Evolutionary conservation across 192 early-diverging fungal genomes (phyloP).

Genomic region (Backusella macrospora): DNA sequence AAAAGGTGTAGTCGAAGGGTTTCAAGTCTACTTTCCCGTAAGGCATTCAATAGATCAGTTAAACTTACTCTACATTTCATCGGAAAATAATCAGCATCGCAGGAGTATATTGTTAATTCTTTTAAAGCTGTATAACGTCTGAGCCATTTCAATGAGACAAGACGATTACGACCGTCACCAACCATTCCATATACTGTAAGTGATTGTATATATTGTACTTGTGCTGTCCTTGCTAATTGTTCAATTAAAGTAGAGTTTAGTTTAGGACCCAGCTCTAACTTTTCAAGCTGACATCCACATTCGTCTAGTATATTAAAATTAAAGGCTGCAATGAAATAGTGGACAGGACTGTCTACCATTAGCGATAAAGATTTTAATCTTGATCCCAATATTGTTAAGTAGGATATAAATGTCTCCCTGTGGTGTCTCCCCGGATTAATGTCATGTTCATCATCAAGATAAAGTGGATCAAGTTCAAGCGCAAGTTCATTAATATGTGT

Average conservation of each 20-base stretch:
- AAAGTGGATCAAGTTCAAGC: not conserved
- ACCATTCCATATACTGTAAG: not conserved
- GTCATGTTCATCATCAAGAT: not conserved
- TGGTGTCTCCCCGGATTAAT: not conserved
- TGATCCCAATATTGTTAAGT: not conserved
- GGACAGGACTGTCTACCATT: not conserved
- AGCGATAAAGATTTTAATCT: not conserved
- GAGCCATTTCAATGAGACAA: not conserved
- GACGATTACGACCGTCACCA: not conserved
- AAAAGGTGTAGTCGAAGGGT: not conserved
- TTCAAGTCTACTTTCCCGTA: not conserved
- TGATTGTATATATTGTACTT: not conserved
- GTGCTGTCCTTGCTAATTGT: not conserved
- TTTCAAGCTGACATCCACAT: not conserved
- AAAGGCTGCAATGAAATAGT: not conserved
- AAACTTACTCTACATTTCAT: not conserved
- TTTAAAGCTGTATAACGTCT: not conserved
- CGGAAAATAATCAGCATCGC: not conserved
- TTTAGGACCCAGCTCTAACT: not conserved
- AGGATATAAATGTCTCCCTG: not conserved
- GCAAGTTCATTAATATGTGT: not conserved
- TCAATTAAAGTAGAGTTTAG: not conserved
- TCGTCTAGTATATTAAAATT: not conserved
- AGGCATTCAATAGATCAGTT: not conserved
- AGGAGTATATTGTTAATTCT: not conserved